A percentile compares a stretch with the other conserved stretches of the same genome.
These are phyloP conservation scores for Flagelloscypha sp. DNA, from an alignment of 768 basidiomycete species.

Conservation along the genomic window DNA sequence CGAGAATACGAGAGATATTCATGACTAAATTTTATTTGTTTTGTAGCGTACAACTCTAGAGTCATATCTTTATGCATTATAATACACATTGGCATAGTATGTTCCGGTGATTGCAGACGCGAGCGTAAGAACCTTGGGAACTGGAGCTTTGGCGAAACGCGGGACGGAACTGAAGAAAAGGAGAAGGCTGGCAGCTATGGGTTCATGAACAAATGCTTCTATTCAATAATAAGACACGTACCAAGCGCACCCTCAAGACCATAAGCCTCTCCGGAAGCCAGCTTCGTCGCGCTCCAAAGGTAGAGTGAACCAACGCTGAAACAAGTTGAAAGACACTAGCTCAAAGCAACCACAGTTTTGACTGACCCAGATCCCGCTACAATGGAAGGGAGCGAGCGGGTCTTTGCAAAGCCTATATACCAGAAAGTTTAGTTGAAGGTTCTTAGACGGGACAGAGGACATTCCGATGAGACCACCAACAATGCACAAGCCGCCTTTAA, in stretches of 20 bases:
- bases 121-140: constrained; percentile 54
- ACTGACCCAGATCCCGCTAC: constrained; percentile 74
- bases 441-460: too few species aligned
- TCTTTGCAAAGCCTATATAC: constrained; percentile 65
- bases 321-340: neutral
- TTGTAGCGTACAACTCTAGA: too few species aligned
- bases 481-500: too few species aligned
- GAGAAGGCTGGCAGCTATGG: constrained; percentile 67
- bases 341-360: constrained; percentile 10
- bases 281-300: constrained; percentile 69
- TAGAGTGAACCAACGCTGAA: constrained; percentile 69
- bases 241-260: constrained; percentile 78
- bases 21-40: too few species aligned
- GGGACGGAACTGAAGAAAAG: constrained; percentile 70
- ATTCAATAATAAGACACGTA: constrained; percentile 31
- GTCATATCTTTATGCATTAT: constrained; percentile 23
- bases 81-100: constrained; percentile 62
- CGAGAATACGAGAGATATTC: too few species aligned
- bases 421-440: too few species aligned
- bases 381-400: constrained; percentile 73
- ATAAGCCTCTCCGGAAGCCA: constrained; percentile 62
- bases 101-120: constrained; percentile 51
- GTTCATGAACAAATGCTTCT: constrained; percentile 20
- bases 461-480: too few species aligned
- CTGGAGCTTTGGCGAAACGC: constrained; percentile 63